Conservation (phyloP, 2,329 filamentous ascomycete species). For the Beauveria scarabaeidicola region DNA sequence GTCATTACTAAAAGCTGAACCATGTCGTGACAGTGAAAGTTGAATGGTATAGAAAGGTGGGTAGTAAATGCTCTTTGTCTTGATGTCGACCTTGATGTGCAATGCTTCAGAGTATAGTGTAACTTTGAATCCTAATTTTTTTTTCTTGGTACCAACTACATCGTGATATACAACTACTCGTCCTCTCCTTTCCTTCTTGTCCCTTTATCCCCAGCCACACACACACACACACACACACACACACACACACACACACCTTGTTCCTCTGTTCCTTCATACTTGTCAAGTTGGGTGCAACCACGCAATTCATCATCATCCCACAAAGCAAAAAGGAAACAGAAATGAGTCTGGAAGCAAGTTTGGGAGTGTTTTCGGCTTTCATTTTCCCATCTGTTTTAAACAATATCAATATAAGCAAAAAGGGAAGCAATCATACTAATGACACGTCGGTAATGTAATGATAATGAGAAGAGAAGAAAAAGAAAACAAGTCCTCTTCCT, state of each 20-base stretch:
- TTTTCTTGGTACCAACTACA: background rate
- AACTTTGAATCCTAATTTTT: background rate
- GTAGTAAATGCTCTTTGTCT: no score
- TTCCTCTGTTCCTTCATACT: no score
- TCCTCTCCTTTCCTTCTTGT: background rate
- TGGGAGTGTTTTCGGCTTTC: no score
- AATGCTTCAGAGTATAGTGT: no score
- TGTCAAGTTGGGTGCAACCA: background rate
- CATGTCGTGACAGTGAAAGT: no score
- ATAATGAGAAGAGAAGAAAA: background rate
- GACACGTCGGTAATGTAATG: background rate
- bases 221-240: background rate
- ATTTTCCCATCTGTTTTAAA: constrained; percentile 4
- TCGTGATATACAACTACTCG: background rate
- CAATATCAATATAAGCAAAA: constrained; percentile 6
- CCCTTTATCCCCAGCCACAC: background rate
- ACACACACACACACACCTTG: no score
- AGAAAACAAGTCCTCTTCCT: background rate
- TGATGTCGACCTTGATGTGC: no score
- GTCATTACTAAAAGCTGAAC: no score
- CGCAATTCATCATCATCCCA: background rate
- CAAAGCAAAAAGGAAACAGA: background rate
- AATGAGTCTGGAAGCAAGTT: background rate
- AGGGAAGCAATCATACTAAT: background rate
- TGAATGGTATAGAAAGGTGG: no score